Evolutionary conservation across 306 rosid species (phyloP), one percentile per base, ranked within the genome.

Genomic region (Astragalus membranaceus): DNA sequence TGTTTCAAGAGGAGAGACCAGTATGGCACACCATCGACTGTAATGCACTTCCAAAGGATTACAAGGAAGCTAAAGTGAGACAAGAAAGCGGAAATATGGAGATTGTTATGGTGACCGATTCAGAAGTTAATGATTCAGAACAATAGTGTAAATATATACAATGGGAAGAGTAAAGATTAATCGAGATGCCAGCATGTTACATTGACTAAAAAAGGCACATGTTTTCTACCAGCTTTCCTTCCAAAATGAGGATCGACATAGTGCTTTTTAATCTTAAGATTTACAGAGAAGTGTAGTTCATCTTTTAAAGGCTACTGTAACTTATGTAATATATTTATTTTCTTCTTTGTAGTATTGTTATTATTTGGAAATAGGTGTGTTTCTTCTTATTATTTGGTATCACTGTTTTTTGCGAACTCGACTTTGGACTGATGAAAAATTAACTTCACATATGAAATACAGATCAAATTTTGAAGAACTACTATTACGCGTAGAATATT

Each of bases 1-100:
- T 89, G 85, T 94, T 90, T 83, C 96, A 87, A 79, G 89, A 86
- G 75, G 99, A 94, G 91, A 88, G 90, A 71, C 97, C 95, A 0
- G 87, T 94, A 10, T 87, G 91, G 95, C 84, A 85, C 85, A 85
- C 83, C 79, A 84, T 94, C 15, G 83, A 94, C 80, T 94, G 99
- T 64, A 88, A 90, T 55, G 84, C 20, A 44, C 89, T 87, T 61
- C 91, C 95, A 5, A 83, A 85, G 78, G 87, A 83, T 69, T 70
- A 79, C 83, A 81, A 79, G 83, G 87, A 78, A 81, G 48, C 76
- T 44, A 72, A 82, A 78, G 77, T 5, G 37, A 78, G 47, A 33
- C 83, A 72, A 69, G 87, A 79, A 64, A 51, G 67, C 2, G 72
- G 62, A 42, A 46, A 72, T 23, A 14, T 48, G 63, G 81, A 73